Evolutionary conservation across 1,284 basidiomycete species (phyloP), one percentile per base, ranked within the genome.

Genomic region (Ganoderma boninense): DNA sequence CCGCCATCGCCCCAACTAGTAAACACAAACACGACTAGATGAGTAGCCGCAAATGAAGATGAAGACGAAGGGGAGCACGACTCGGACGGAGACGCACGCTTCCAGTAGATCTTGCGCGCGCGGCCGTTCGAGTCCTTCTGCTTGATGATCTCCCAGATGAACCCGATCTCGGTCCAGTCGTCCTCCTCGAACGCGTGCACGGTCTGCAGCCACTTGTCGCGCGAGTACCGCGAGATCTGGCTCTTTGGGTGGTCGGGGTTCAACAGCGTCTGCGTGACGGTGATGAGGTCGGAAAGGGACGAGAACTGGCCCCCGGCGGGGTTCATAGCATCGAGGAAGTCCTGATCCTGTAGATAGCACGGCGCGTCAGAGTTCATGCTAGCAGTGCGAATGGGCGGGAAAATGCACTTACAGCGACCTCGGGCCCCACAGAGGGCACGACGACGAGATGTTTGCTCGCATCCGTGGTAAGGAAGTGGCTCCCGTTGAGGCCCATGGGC

Each of bases 281-380:
- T 82, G 26, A 78, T 75, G 5, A 86, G 77, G 70, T 88, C 87
- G 0, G 80, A 76, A 18, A 87, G 78, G 0, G 86, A 87, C 69
- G 82, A 82, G 74, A 84, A 86, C 72, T 89, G 87, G 2, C 86
- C 87, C 1, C 82, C 86, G 0, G 84, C 76, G 4, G 86, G 79
- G 67, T 87, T 86, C 73, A 76, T 78, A 0, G 80, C 77, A 64
- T 85, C 83, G 23, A 77, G 70, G 67, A 87, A 83, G 68, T 82
- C 80, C 46, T 78, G 73, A 65, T 87, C 85, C 80, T 86, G 43
- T 7, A 14, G 14, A 40, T 10, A 38, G 3, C 29, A 38, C 7
- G 38, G 10, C 38, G 38, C 38, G 38, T 38, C 38, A 38, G 38
- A 38, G 7, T 38, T 38, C 38, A 7, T 1, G 38, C 10, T 38